phyloP scores from a whole-genome alignment of 192 early-diverging fungal genomes.

The Coemansia sp. region DNA sequence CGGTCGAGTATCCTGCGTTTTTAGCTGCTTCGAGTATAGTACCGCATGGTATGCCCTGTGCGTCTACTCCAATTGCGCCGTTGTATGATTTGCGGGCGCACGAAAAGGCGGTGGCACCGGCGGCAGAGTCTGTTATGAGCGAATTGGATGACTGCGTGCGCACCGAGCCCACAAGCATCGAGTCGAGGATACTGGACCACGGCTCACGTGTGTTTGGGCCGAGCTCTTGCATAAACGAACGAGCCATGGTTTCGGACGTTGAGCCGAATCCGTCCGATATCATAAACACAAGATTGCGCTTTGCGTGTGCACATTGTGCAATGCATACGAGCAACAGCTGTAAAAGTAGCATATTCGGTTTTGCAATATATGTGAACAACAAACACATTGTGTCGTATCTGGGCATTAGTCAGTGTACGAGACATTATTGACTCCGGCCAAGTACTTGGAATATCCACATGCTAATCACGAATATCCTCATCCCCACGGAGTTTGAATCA shows the following conservation, averaged over 20 bases:
- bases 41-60: slow-evolving; percentile 50
- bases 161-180: slow-evolving; percentile 50
- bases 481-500: no score
- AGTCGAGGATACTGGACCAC: slow-evolving; percentile 51
- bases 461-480: no score
- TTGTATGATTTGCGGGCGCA: slow-evolving; percentile 60
- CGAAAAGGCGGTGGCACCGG: slow-evolving; percentile 62
- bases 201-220: background rate
- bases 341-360: no score
- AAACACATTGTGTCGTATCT: no score
- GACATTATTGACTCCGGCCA: no score
- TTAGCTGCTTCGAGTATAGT: slow-evolving; percentile 65
- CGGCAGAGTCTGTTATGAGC: slow-evolving; percentile 62
- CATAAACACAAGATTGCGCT: slow-evolving; percentile 61
- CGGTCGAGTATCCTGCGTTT: slow-evolving; percentile 44
- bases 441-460: no score
- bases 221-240: slow-evolving; percentile 38
- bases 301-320: background rate
- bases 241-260: slow-evolving; percentile 59
- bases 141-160: slow-evolving; percentile 56
- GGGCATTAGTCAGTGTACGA: no score
- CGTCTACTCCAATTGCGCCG: slow-evolving; percentile 55
- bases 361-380: no score
- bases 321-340: background rate
- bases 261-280: slow-evolving; percentile 64